Conservation (phyloP, 352 stramenopile genomes). For the Phytophthora pini region DNA sequence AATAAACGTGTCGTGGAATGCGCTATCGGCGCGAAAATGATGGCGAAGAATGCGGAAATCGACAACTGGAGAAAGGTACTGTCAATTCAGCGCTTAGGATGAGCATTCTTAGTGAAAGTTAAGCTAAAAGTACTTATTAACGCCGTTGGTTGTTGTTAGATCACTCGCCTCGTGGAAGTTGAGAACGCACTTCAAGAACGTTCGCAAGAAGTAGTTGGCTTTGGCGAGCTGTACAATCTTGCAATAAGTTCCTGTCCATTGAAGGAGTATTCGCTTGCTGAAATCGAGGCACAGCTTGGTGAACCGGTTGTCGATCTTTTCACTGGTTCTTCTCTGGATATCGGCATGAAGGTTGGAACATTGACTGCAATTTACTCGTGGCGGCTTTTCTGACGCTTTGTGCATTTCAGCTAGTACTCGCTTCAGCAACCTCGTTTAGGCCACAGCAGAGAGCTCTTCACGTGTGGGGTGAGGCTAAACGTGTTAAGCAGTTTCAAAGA, state of each 20-base stretch:
- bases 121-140: background rate
- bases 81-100: too few relatives aligned
- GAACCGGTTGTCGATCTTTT: conserved; percentile 37
- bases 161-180: conserved; percentile 53
- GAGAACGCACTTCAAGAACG: conserved; percentile 32
- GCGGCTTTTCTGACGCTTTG: background rate
- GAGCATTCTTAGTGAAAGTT: too few relatives aligned
- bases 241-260: conserved; percentile 24
- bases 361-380: background rate
- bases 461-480: conserved; percentile 73
- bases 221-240: conserved; percentile 42
- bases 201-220: background rate
- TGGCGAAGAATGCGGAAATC: conserved; percentile 54
- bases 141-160: conserved; percentile 26
- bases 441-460: conserved; percentile 69
- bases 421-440: conserved; percentile 42
- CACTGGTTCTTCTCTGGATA: conserved; percentile 37
- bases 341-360: conserved; percentile 38
- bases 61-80: conserved; percentile 49
- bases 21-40: conserved; percentile 71
- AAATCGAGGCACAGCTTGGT: conserved; percentile 41
- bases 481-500: conserved; percentile 56
- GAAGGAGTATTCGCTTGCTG: conserved; percentile 34
- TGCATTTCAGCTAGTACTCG: conserved; percentile 40
- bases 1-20: conserved; percentile 89